Evolutionary conservation across 305 asterid species (phyloP).

Genomic region (Caryopteris hybrid): DNA sequence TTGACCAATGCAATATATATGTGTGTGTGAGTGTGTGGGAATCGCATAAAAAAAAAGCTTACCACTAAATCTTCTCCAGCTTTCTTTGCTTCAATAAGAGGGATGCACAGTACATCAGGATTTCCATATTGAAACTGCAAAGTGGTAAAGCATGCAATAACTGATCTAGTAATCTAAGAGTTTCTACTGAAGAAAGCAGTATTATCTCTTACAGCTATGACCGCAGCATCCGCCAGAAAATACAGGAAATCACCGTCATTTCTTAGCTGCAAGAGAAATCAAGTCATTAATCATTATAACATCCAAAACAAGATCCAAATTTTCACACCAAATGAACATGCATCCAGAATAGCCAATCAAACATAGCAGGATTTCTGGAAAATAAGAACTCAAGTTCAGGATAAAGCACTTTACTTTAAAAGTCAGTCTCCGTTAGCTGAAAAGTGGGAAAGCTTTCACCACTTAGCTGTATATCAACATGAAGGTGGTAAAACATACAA

Average conservation of each 20-base stretch:
- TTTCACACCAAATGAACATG: not conserved
- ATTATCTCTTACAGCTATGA: conserved; percentile 56
- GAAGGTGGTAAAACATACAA: not conserved
- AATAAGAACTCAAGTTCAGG: too few species aligned
- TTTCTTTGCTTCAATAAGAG: conserved; percentile 82
- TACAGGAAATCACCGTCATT: conserved; percentile 84
- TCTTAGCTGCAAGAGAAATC: conserved; percentile 53
- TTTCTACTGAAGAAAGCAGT: conserved; percentile 13
- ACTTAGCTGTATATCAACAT: too few species aligned
- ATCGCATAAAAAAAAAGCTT: conserved; percentile 16
- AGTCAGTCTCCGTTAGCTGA: too few species aligned
- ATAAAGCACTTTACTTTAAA: too few species aligned
- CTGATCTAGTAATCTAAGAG: conserved; percentile 4
- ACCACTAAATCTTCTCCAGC: conserved; percentile 86
- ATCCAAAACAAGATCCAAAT: not conserved
- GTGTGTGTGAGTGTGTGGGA: not conserved
- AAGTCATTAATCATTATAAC: conserved; percentile 14
- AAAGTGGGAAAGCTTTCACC: too few species aligned
- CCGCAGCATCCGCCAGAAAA: conserved; percentile 97
- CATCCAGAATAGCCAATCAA: too few species aligned
- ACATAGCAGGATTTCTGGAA: too few species aligned
- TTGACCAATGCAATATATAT: not conserved
- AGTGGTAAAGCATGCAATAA: conserved; percentile 25
- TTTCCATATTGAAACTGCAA: conserved; percentile 91
- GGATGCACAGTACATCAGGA: conserved; percentile 80